Evolutionary conservation across 306 rosid species (phyloP).

Genomic region (Ormosia emarginata): DNA sequence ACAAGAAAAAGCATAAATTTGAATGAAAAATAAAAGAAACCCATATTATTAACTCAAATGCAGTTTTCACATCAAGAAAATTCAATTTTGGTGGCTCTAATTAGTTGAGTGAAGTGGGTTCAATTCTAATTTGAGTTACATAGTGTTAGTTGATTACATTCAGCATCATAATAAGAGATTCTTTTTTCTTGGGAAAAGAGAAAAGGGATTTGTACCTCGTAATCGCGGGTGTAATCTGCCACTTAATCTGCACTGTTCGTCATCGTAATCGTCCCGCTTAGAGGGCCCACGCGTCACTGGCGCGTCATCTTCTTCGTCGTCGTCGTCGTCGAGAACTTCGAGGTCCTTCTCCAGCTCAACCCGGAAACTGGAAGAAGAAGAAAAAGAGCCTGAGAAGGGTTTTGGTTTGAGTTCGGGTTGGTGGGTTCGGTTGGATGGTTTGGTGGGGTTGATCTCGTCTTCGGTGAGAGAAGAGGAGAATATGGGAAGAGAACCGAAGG

Average conservation of each 20-base stretch:
- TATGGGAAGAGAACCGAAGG: constrained; percentile 39
- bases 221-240: constrained; percentile 79
- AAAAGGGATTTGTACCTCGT: constrained; percentile 49
- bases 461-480: constrained; percentile 36
- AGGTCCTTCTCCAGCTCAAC: constrained; percentile 45
- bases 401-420: constrained; percentile 35
- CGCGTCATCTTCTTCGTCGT: constrained; percentile 35
- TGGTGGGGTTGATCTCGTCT: constrained; percentile 55
- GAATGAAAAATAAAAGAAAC: no score
- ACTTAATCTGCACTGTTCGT: constrained; percentile 76
- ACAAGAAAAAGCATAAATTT: no score
- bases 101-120: background rate
- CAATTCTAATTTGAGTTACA: background rate
- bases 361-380: constrained; percentile 8
- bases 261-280: constrained; percentile 65
- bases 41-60: no score
- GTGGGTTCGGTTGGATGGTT: constrained; percentile 36
- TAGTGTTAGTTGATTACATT: background rate
- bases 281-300: background rate
- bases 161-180: background rate
- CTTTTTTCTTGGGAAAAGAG: no score
- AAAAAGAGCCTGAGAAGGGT: background rate
- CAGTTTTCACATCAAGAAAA: no score
- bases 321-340: constrained; percentile 50
- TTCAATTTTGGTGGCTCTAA: no score